Evolutionary conservation across 148 eudicot species (phyloP).

Genomic region (Beta vulgaris): DNA sequence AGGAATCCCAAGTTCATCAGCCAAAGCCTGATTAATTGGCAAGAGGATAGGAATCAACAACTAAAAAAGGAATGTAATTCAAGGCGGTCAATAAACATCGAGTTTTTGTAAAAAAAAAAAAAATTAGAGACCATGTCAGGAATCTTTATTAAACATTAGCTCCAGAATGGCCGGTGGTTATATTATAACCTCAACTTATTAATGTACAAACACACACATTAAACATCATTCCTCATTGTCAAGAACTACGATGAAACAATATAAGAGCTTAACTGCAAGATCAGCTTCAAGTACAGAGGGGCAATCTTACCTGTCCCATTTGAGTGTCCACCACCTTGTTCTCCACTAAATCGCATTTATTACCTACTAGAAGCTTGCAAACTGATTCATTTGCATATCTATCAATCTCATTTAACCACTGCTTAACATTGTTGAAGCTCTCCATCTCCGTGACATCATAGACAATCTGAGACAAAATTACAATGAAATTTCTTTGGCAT

Average conservation of each 20-base stretch:
- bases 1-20: slow-evolving; percentile 94
- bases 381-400: slow-evolving; percentile 90
- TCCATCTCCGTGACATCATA: slow-evolving; percentile 97
- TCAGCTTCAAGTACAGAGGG: not conserved
- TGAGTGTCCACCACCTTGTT: slow-evolving; percentile 82
- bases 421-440: slow-evolving; percentile 98
- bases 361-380: slow-evolving; percentile 95
- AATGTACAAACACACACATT: not conserved
- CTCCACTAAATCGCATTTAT: slow-evolving; percentile 87
- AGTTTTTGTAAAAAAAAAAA: no score
- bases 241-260: no score
- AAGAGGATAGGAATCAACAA: not conserved
- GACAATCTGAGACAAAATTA: slow-evolving; percentile 59
- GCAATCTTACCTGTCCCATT: slow-evolving; percentile 60
- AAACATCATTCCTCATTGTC: not conserved
- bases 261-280: not conserved
- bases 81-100: no score
- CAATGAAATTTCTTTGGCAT: not conserved
- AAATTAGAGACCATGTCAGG: no score
- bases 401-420: slow-evolving; percentile 90
- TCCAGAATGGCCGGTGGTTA: not conserved
- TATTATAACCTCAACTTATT: not conserved
- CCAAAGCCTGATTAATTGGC: slow-evolving; percentile 60
- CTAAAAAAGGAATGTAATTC: no score
- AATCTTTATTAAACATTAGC: not conserved